phyloP scores from a whole-genome alignment of 768 basidiomycete species.

The Boletus rex-veris region DNA sequence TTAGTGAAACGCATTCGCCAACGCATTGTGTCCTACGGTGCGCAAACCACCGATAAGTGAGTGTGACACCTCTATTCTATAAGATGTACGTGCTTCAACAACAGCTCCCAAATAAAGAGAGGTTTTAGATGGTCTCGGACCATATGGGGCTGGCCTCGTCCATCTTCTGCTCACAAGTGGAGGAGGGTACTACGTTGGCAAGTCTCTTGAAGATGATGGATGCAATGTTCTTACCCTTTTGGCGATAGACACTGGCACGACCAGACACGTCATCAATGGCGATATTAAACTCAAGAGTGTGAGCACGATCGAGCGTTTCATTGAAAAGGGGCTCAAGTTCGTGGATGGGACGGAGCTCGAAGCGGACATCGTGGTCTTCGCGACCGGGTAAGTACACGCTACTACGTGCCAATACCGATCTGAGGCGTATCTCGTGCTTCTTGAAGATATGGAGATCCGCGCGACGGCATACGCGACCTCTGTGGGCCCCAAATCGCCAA shows the following conservation, averaged over 20 bases:
- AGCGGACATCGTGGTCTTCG: constrained; percentile 34
- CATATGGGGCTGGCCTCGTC: constrained; percentile 32
- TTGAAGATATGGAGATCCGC: constrained; percentile 45
- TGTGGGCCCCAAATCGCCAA: constrained; percentile 45
- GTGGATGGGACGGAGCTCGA: constrained; percentile 20
- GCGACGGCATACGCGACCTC: constrained; percentile 39
- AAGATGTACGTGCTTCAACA: not conserved
- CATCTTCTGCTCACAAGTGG: constrained; percentile 23
- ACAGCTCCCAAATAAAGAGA: constrained; percentile 21
- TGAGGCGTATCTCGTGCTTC: not conserved
- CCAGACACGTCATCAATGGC: constrained; percentile 43
- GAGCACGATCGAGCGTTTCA: constrained; percentile 30
- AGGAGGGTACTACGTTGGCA: constrained; percentile 43
- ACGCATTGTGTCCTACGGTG: constrained; percentile 12
- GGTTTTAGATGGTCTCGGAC: constrained; percentile 36
- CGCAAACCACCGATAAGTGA: constrained; percentile 28
- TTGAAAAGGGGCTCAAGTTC: constrained; percentile 23
- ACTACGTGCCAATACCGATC: not conserved
- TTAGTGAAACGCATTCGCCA: constrained; percentile 17
- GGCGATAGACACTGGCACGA: constrained; percentile 35
- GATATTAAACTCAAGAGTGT: constrained; percentile 52
- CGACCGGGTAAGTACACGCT: constrained; percentile 24
- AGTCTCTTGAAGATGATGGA: not conserved
- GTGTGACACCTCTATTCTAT: not conserved
- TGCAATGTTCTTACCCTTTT: not conserved